phyloP scores from a whole-genome alignment of 257 asterid species.

The Penstemon eatonii region DNA sequence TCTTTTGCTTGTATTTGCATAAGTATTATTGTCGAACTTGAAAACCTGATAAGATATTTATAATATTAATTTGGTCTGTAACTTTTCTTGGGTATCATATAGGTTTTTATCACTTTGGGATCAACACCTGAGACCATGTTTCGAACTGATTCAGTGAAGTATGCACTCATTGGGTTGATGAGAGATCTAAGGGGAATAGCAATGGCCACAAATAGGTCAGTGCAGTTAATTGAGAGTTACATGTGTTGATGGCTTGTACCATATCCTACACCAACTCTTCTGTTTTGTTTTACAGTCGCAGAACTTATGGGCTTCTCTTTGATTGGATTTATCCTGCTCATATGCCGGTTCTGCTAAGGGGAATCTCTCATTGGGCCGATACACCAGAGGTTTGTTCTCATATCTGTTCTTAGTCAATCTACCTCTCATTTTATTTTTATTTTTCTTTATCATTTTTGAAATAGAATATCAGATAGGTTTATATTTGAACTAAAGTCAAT shows the following conservation, averaged over 20 bases:
- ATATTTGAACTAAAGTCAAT: conserved; percentile 13
- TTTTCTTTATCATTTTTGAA: background rate
- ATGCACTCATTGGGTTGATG: conserved; percentile 90
- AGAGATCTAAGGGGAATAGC: conserved; percentile 96
- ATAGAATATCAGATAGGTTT: conserved; percentile 7
- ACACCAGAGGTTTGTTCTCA: conserved; percentile 72
- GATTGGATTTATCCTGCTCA: conserved; percentile 98
- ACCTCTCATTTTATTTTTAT: conserved; percentile 6
- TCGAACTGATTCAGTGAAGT: conserved; percentile 81
- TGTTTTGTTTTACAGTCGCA: conserved; percentile 64
- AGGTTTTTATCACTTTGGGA: conserved; percentile 79
- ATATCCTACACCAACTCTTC: conserved; percentile 26
- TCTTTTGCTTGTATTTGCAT: conserved; percentile 7
- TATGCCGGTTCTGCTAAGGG: conserved; percentile 85
- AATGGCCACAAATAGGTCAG: conserved; percentile 93
- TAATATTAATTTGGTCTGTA: background rate
- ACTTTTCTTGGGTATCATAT: conserved; percentile 23
- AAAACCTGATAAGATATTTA: background rate
- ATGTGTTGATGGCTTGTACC: conserved; percentile 5
- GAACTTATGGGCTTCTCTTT: conserved; percentile 85
- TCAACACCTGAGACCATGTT: conserved; percentile 79
- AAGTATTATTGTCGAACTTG: conserved; percentile 14
- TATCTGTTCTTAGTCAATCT: background rate
- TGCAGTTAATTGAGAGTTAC: conserved; percentile 16
- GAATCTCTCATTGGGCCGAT: conserved; percentile 94